Percentiles rank a stretch among this genome's conserved stretches.
phyloP scores from a whole-genome alignment of 768 basidiomycete genomes.

The Trametes cingulata region DNA sequence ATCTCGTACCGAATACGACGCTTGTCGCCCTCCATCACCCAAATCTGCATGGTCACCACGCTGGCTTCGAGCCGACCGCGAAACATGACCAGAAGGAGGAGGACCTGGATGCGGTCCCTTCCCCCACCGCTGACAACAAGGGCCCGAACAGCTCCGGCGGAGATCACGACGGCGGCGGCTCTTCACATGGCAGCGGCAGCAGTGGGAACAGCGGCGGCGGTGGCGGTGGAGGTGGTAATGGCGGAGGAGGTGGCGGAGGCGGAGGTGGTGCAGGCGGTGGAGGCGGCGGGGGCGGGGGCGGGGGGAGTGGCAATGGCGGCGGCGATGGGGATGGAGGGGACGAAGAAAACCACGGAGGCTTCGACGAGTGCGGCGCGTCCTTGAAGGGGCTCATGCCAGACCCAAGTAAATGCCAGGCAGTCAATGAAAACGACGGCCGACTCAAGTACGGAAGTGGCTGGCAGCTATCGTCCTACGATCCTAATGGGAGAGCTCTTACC shows the following conservation, averaged over 20 bases:
- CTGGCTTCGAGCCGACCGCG: background rate
- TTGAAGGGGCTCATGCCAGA: background rate
- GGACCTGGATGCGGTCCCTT: background rate
- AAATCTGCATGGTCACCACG: background rate
- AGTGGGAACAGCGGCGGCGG: background rate
- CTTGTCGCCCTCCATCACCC: background rate
- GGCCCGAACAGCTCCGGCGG: background rate
- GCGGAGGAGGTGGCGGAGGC: background rate
- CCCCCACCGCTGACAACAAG: background rate
- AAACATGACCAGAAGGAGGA: background rate
- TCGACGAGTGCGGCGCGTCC: background rate
- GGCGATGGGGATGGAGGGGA: background rate
- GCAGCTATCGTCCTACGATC: background rate
- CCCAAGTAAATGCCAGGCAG: background rate
- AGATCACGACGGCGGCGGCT: background rate
- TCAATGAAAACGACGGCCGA: slow-evolving; percentile 11
- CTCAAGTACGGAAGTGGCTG: slow-evolving; percentile 3
- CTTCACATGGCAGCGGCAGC: background rate
- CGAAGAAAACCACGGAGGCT: background rate
- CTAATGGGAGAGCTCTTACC: background rate
- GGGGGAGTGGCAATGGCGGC: background rate
- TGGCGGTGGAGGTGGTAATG: background rate
- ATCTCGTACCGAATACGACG: background rate
- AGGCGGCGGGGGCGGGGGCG: background rate
- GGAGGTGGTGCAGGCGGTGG: background rate